Conservation (phyloP, 2,329 filamentous ascomycete species). For the Colletotrichum tanaceti region DNA sequence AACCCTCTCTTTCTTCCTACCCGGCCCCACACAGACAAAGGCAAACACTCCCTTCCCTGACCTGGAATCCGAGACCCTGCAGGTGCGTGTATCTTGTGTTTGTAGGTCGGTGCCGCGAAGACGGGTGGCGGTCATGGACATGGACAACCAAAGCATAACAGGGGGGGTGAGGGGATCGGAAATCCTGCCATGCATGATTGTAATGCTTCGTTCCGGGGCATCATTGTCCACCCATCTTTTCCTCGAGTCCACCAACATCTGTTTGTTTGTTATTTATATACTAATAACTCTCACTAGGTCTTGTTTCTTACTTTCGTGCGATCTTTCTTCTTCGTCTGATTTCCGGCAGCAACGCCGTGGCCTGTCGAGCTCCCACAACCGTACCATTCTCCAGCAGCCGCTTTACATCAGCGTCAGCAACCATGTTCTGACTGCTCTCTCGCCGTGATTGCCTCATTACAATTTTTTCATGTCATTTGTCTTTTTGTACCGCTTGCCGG, state of each 20-base stretch:
- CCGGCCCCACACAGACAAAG: neutral
- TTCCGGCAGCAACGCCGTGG: neutral
- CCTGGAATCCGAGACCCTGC: too few species aligned
- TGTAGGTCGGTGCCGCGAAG: neutral
- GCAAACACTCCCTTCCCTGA: neutral
- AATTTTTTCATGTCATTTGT: too few species aligned
- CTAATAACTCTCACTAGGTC: neutral
- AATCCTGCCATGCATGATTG: slow-evolving; percentile 2
- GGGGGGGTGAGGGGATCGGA: neutral
- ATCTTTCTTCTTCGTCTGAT: neutral
- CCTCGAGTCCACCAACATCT: neutral
- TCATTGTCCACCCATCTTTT: neutral
- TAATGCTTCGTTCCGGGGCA: neutral
- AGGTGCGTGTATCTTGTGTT: neutral
- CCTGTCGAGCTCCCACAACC: neutral
- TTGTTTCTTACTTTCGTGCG: neutral
- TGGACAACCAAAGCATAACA: neutral
- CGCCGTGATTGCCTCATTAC: neutral
- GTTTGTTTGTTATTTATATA: neutral
- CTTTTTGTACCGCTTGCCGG: neutral
- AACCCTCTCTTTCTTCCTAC: neutral
- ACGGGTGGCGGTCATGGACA: neutral
- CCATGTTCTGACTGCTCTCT: neutral
- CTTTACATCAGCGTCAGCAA: neutral
- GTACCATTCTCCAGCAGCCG: neutral